Percentiles rank a stretch among this genome's conserved stretches.
Conservation (phyloP, 2,329 filamentous ascomycete genomes). For the Calonectria montana region DNA sequence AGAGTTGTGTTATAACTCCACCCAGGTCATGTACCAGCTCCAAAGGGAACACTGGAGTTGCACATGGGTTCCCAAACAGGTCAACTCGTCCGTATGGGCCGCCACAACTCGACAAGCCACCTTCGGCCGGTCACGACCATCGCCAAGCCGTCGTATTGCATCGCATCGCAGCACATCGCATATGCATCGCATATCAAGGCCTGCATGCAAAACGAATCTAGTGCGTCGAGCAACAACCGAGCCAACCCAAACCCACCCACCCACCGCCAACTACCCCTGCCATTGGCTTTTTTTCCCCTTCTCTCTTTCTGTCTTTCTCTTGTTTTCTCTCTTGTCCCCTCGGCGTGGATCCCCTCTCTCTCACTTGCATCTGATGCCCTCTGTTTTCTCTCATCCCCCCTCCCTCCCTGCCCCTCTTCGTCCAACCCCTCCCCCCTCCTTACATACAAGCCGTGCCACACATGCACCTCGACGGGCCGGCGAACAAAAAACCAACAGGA, state of each 20-base stretch:
- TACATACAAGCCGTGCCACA: background rate
- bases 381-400: background rate
- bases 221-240: background rate
- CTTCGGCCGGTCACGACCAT: slow-evolving; percentile 22
- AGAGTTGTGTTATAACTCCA: background rate
- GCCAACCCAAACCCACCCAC: background rate
- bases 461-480: slow-evolving; percentile 5
- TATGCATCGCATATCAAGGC: slow-evolving; percentile 15
- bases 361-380: background rate
- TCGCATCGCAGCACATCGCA: slow-evolving; percentile 22
- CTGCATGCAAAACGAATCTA: background rate
- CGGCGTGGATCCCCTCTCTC: too few relatives aligned
- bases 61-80: slow-evolving; percentile 4
- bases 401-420: background rate
- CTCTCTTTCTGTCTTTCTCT: background rate
- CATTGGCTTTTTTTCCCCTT: background rate
- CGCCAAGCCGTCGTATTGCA: slow-evolving; percentile 29
- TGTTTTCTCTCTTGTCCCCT: background rate
- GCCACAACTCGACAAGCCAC: background rate
- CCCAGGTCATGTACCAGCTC: background rate
- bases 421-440: background rate
- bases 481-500: slow-evolving; percentile 1
- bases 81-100: slow-evolving; percentile 2
- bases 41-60: background rate
- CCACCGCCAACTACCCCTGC: background rate